Base-by-base conservation (phyloP, 257 asterid species). In the Phtheirospermum japonicum region DNA sequence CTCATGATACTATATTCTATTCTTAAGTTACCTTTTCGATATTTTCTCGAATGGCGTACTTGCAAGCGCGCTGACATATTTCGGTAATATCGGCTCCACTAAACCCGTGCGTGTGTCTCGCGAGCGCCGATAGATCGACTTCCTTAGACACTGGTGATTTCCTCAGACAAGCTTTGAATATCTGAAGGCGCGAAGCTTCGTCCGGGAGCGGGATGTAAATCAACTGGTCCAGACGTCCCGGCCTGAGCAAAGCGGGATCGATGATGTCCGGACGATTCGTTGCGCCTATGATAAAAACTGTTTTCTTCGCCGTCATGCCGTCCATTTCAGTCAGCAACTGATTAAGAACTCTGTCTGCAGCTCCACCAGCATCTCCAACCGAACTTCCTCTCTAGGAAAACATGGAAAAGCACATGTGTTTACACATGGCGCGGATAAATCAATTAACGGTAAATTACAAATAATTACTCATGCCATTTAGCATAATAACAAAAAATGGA, bases 241-340 rank as follows among this genome's bases (percentile, higher is more conserved):
- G 85, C 34, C 88, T 73, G 10, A 79, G 19, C 42, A 82, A 77
- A 31, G 88, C 88, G 30, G 85, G 78, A 54, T 82, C 88, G 17
- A 82, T 79, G 42, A 82, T 76, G 53, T 79, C 88, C 8, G 85
- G 85, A 23, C 88, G 63, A 67, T 82, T 82, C 6, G 85, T 82
- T 37, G 88, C 88, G 19, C 88, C 88, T 64, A 82, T 79, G 0
- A 79, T 77, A 68, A 79, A 82, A 42, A 82, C 83, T 2, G 85
- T 79, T 73, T 79, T 82, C 55, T 82, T 82, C 14, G 88, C 82
- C 14, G 69, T 82, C 85, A 82, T 79, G 52, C 85, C 85, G 30
- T 82, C 88, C 85, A 82, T 82, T 63, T 82, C 85, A n/a, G 85
- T 82, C 11, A 79, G 76, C 16, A 82, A 80, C 30, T 82, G 85